These are phyloP conservation scores for Hyphodiscus sp. DNA, from an alignment of 2,329 filamentous ascomycete genomes.

Conservation along the genomic window DNA sequence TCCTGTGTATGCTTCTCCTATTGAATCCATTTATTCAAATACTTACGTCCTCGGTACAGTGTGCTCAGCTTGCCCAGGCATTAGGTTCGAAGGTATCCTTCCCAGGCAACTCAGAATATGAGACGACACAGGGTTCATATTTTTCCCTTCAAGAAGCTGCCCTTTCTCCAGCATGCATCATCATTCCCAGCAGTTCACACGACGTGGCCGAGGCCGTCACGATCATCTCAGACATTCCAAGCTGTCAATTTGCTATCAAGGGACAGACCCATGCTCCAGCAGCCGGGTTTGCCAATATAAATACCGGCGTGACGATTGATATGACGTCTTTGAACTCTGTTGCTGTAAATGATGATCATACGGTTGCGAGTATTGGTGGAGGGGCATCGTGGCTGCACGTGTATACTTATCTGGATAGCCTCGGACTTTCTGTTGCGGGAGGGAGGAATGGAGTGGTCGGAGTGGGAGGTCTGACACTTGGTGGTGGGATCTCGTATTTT, in stretches of 20 bases:
- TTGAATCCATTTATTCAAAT: background rate
- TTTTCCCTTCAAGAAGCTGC: background rate
- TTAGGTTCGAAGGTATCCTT: background rate
- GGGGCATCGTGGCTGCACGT: conserved; percentile 34
- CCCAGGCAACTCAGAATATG: background rate
- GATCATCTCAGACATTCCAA: background rate
- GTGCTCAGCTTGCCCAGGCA: background rate
- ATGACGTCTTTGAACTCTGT: conserved; percentile 7
- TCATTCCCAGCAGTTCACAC: background rate
- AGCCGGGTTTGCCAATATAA: conserved; percentile 9
- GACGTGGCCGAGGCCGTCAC: conserved; percentile 1
- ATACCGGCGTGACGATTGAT: conserved; percentile 12
- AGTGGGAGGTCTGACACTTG: conserved; percentile 6
- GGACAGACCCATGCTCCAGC: conserved; percentile 32
- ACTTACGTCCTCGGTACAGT: background rate
- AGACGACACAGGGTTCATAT: background rate
- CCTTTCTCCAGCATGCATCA: background rate
- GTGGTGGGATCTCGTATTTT: conserved; percentile 15
- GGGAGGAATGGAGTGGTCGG: conserved; percentile 27
- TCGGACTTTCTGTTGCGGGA: conserved; percentile 30
- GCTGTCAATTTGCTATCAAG: conserved; percentile 31
- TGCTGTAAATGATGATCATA: conserved; percentile 16
- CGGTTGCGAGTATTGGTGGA: conserved; percentile 29
- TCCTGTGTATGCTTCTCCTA: background rate
- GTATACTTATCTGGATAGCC: conserved; percentile 29